A percentile compares a stretch with the other conserved stretches of the same genome.
Conservation (phyloP, 2,329 filamentous ascomycete genomes). For the Venturia nashicola region DNA sequence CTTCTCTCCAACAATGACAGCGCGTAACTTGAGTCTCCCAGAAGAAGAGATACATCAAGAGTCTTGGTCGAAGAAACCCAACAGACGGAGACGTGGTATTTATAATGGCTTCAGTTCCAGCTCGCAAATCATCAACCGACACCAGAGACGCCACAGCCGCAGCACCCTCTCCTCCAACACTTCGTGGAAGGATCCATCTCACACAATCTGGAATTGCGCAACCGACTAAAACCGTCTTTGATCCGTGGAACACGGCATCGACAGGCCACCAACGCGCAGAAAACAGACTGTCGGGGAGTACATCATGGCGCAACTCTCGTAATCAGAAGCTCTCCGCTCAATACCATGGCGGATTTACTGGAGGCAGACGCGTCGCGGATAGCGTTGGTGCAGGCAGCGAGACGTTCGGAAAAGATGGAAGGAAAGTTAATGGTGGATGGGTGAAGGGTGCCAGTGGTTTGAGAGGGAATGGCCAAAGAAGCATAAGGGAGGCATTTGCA, state of each 20-base stretch:
- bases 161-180: not conserved
- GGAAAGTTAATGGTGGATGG: slow-evolving; percentile 41
- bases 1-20: not conserved
- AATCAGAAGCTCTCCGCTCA: slow-evolving; percentile 58
- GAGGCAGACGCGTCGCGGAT: slow-evolving; percentile 48
- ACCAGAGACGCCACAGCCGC: not conserved
- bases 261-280: slow-evolving; percentile 72
- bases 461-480: slow-evolving; percentile 34
- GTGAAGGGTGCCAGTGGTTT: slow-evolving; percentile 35
- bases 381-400: slow-evolving; percentile 52
- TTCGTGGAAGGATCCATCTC: not conserved
- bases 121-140: not conserved
- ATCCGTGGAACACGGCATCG: slow-evolving; percentile 61
- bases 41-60: not conserved
- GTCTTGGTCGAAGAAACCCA: not conserved
- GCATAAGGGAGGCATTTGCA: slow-evolving; percentile 20
- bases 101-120: not conserved
- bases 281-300: slow-evolving; percentile 47
- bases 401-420: slow-evolving; percentile 38
- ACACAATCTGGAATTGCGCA: slow-evolving; percentile 7
- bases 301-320: slow-evolving; percentile 60
- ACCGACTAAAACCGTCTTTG: slow-evolving; percentile 33
- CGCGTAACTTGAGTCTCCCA: no score
- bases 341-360: slow-evolving; percentile 24
- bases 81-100: not conserved